Evolutionary conservation across 176 grass and related monocot species (phyloP), one percentile per base, ranked within the genome.

Genomic region (Cenchrus fungigraminus): DNA sequence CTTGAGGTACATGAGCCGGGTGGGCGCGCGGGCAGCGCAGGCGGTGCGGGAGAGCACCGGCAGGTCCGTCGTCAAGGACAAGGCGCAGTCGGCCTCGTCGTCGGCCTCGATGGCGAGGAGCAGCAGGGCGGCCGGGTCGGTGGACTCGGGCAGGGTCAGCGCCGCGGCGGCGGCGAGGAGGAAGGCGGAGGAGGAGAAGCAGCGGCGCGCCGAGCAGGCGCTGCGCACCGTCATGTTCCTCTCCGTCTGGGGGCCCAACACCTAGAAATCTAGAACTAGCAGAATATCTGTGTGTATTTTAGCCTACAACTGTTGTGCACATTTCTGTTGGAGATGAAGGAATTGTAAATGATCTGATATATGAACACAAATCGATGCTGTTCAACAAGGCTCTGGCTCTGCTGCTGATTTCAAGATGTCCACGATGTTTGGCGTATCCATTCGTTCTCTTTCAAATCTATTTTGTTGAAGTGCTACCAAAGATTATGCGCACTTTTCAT

Each of bases 191-290:
- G 89, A 90, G 71, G 92, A 90, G 58, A 91, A 82, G 88, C 82
- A 84, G 75, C 88, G 83, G 68, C 67, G 57, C 0, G 85, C 89
- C 1, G 92, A 91, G 92, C 88, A 91, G 63, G 65, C 83, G 74
- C 91, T 98, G 5, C 93, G 96, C 79, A 98, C 87, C 67, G 65
- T 98, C 79, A 94, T 95, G 93, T 98, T 89, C 84, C 83, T 98
- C 72, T 90, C 87, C 80, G 64, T 87, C 68, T 95, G 96, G 96
- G 95, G 96, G 0, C 93, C 93, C 63, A 93, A 93, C 72, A 74
- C 84, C 1, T 87, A 80, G 60, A 11, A 57, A 0, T 6, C 0
- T 87, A 80, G 60, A 11, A 57, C 0, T 6, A 82, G 4, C 17
- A 37, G 5, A 20, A 8, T 20, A 6, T 57, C 55, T 28, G 59